phyloP scores from a whole-genome alignment of 2,329 filamentous ascomycete genomes.

The Fusarium chlamydosporum region DNA sequence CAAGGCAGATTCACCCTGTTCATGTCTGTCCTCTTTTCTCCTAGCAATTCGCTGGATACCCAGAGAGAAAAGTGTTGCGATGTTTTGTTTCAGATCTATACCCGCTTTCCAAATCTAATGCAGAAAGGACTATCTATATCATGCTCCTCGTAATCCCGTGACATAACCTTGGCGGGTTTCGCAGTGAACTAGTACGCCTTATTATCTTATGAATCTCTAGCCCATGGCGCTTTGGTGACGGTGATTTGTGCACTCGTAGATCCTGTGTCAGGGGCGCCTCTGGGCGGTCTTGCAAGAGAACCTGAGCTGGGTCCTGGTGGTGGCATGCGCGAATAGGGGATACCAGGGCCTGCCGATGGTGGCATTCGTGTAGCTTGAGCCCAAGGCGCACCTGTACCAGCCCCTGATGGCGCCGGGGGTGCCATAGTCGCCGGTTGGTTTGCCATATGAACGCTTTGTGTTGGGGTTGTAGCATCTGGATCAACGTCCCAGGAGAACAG shows the following conservation, averaged over 20 bases:
- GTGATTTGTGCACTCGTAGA: conserved; percentile 58
- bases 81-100: conserved; percentile 53
- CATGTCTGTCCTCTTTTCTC: conserved; percentile 42
- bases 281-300: conserved; percentile 45
- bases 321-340: conserved; percentile 58
- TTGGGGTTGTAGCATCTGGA: conserved; percentile 67
- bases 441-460: conserved; percentile 68
- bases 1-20: conserved; percentile 14
- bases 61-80: conserved; percentile 48
- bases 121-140: conserved; percentile 29
- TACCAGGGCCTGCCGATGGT: conserved; percentile 53
- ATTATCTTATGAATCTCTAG: conserved; percentile 51
- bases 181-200: not conserved
- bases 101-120: conserved; percentile 50
- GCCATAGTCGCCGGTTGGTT: conserved; percentile 63
- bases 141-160: conserved; percentile 13
- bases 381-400: conserved; percentile 63
- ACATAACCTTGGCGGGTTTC: not conserved
- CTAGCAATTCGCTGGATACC: conserved; percentile 54
- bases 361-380: conserved; percentile 60
- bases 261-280: conserved; percentile 43
- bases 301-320: conserved; percentile 51
- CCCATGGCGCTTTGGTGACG: conserved; percentile 64
- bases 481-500: conserved; percentile 83
- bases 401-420: conserved; percentile 39